A percentile compares a stretch with the other conserved stretches of the same genome.
These are phyloP conservation scores for Pythium phragmitis DNA, from an alignment of 352 stramenopile genomes.

Conservation along the genomic window DNA sequence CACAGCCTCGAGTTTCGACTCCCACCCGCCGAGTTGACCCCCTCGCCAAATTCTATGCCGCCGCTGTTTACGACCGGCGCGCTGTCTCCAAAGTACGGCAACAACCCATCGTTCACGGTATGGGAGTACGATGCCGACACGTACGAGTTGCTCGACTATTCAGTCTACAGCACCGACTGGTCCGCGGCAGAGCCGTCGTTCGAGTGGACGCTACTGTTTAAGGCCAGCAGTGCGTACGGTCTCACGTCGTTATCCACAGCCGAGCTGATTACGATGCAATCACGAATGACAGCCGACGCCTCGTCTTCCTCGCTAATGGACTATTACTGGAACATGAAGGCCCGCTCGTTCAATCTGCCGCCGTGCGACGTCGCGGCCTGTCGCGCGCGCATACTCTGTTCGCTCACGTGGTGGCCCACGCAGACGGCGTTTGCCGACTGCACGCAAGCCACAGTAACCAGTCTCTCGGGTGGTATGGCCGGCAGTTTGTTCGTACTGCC, in stretches of 20 bases:
- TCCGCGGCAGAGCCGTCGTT: conserved; percentile 33
- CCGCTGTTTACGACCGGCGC: conserved; percentile 83
- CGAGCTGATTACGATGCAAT: conserved; percentile 48
- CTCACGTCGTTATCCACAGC: conserved; percentile 46
- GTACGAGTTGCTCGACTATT: conserved; percentile 73
- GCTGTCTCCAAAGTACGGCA: conserved; percentile 87
- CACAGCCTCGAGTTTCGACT: conserved; percentile 91
- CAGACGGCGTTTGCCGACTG: neutral
- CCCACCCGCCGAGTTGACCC: conserved; percentile 17
- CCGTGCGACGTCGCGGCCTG: conserved; percentile 53
- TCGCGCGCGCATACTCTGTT: conserved; percentile 59
- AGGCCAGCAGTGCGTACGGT: conserved; percentile 53
- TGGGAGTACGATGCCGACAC: conserved; percentile 73
- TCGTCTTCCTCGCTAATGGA: conserved; percentile 38
- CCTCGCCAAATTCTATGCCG: conserved; percentile 24
- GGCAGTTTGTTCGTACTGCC: neutral
- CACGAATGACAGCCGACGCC: conserved; percentile 45
- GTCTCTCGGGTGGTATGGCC: neutral
- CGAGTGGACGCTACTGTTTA: conserved; percentile 52
- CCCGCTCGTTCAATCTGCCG: conserved; percentile 46
- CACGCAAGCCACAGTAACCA: neutral
- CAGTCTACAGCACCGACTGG: conserved; percentile 71
- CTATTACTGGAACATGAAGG: conserved; percentile 89
- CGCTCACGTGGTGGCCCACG: conserved; percentile 66
- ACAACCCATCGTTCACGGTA: conserved; percentile 89